Conservation (phyloP, 768 basidiomycete species). For the Amanita brunnescens region DNA sequence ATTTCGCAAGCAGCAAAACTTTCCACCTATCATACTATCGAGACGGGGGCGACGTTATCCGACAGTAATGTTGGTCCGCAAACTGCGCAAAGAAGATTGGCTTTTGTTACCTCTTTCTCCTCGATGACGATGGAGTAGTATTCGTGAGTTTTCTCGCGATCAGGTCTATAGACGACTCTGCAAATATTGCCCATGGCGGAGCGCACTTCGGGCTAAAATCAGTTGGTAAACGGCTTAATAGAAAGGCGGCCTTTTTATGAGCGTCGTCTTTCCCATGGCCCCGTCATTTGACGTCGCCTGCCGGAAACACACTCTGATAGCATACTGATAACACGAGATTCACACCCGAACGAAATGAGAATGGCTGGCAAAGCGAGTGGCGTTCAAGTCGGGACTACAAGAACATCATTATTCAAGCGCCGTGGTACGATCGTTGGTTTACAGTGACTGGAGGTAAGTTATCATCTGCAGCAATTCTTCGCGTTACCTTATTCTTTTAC, state of each 20-base stretch:
- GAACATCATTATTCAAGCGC: background rate
- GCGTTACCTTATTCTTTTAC: background rate
- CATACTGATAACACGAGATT: background rate
- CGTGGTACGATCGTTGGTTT: background rate
- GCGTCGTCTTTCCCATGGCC: background rate
- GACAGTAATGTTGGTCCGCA: background rate
- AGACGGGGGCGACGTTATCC: conserved; percentile 3
- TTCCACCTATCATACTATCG: conserved; percentile 70
- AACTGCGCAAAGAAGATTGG: background rate
- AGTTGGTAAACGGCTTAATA: background rate
- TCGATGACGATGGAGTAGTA: conserved; percentile 58
- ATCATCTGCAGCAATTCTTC: background rate
- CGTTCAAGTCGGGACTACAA: background rate
- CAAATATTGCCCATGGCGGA: conserved; percentile 41
- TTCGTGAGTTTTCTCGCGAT: conserved; percentile 62
- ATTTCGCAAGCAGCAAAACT: no score
- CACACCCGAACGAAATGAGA: background rate
- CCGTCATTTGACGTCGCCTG: background rate
- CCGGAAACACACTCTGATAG: background rate
- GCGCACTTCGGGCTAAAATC: background rate
- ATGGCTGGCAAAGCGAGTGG: background rate
- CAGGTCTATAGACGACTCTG: conserved; percentile 77
- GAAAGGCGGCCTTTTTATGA: background rate
- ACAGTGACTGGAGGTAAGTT: background rate
- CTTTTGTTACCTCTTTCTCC: conserved; percentile 46